phyloP scores from a whole-genome alignment of 2,329 filamentous ascomycete genomes.

The Capronia americana region DNA sequence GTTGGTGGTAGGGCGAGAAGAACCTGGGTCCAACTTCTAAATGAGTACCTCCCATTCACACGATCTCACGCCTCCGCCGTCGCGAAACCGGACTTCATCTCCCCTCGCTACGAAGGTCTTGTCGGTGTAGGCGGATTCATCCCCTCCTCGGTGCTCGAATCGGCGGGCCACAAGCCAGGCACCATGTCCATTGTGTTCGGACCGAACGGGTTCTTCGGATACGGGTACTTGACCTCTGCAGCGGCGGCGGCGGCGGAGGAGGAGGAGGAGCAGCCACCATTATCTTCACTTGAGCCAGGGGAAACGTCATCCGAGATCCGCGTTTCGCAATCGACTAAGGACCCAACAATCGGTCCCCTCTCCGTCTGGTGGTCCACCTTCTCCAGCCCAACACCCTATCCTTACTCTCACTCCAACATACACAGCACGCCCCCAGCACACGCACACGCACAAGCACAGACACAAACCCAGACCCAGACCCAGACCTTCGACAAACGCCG shows the following conservation, averaged over 20 bases:
- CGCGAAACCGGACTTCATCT: slow-evolving; percentile 27
- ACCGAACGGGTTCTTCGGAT: slow-evolving; percentile 59
- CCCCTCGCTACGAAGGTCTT: slow-evolving; percentile 52
- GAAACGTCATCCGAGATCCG: too few relatives aligned
- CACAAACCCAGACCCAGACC: too few relatives aligned
- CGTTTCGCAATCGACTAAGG: slow-evolving; percentile 26
- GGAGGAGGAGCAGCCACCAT: too few relatives aligned
- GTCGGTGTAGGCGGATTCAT: slow-evolving; percentile 57
- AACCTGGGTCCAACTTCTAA: neutral
- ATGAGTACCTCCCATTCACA: neutral
- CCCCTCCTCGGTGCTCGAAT: slow-evolving; percentile 44
- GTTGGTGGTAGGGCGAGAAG: neutral
- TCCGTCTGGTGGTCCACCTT: slow-evolving; percentile 57
- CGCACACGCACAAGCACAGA: too few relatives aligned
- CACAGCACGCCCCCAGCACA: neutral
- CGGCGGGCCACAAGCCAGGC: slow-evolving; percentile 41
- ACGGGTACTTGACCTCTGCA: slow-evolving; percentile 46
- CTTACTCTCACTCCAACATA: slow-evolving; percentile 1
- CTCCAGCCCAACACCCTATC: slow-evolving; percentile 22
- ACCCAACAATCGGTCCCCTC: slow-evolving; percentile 41
- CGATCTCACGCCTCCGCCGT: neutral
- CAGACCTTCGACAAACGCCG: slow-evolving; percentile 27
- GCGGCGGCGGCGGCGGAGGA: slow-evolving; percentile 33
- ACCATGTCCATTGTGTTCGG: slow-evolving; percentile 55
- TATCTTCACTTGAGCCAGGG: too few relatives aligned